Evolutionary conservation across 176 grass and related monocot genomes (phyloP), one percentile per base, ranked within the genome.

Genomic region (Tillandsia fasciculata): DNA sequence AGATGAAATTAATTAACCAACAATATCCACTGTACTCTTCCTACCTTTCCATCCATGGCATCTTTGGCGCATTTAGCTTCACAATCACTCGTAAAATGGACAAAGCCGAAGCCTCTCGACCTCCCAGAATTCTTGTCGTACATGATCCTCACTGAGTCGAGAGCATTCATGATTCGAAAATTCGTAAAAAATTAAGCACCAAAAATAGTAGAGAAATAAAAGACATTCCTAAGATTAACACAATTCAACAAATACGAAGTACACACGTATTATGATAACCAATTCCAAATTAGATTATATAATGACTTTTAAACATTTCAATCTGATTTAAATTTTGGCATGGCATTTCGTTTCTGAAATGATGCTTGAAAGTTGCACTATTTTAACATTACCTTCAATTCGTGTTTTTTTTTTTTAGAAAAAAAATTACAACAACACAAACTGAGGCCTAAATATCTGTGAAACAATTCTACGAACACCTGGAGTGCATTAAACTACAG

Each of bases 31-130:
- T 28, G 15, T 27, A 72, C 10, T 72, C 23, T 28, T n/a, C 24
- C 27, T 86, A 96, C 88, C 88, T 91, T 91, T 73, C 92, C 92
- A 87, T 96, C 80, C 88, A 91, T 91, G 75, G 84, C 83, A 68
- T 80, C 70, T 82, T 70, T 91, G 70, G 92, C 88, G 11, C 54
- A 87, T 80, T 84, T 91, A 65, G 88, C 92, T 72, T 88, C 92
- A 68, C 81, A 64, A 61, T 89, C 83, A 73, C 80, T 82, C 73
- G 83, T 79, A 83, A 96, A 89, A 42, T 85, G 78, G 57, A 96
- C 78, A 84, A 91, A 96, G 54, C 92, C 92, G 66, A 96, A 96
- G 27, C 88, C 85, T 82, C 92, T 96, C 80, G 92, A 89, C 52
- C 88, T 82, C 83, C 92, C 92, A 26, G 88, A 91, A 76, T 83